phyloP scores from a whole-genome alignment of 306 rosid genomes.

The Cicer chorassanicum region DNA sequence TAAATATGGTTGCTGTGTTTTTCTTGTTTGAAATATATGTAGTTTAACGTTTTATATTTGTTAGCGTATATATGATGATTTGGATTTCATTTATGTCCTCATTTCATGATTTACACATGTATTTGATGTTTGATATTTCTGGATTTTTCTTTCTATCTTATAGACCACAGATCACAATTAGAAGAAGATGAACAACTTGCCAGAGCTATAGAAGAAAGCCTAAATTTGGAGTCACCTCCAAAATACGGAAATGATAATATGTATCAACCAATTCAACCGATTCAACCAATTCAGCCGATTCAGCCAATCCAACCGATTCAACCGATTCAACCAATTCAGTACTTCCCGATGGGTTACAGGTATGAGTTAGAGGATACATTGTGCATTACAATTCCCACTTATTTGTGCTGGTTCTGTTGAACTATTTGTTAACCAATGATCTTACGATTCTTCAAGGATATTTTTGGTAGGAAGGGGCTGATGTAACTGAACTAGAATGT shows the following conservation, averaged over 20 bases:
- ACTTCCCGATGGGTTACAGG: constrained; percentile 73
- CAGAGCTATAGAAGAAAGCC: constrained; percentile 87
- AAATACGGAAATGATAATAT: constrained; percentile 62
- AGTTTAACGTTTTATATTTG: constrained; percentile 12
- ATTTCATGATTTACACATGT: not conserved
- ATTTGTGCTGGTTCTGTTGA: constrained; percentile 18
- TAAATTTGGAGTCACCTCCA: constrained; percentile 75
- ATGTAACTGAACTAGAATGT: constrained; percentile 23
- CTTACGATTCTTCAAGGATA: not conserved
- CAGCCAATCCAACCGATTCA: no score
- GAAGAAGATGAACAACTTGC: constrained; percentile 93
- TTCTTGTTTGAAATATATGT: not conserved
- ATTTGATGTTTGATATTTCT: not conserved
- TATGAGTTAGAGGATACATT: constrained; percentile 42
- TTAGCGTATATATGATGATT: constrained; percentile 25
- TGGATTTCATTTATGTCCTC: constrained; percentile 17
- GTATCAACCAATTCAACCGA: constrained; percentile 55
- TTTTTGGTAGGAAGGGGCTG: constrained; percentile 11
- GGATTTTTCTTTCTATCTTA: constrained; percentile 13
- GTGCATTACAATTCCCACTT: constrained; percentile 20
- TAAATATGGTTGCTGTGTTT: constrained; percentile 17
- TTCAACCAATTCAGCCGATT: no score
- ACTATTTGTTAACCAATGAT: constrained; percentile 18
- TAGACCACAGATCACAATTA: constrained; percentile 64
- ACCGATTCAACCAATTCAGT: constrained; percentile 48